Evolutionary conservation across 2,329 filamentous ascomycete genomes (phyloP), one percentile per base, ranked within the genome.

Genomic region (Hypocreales sp.): DNA sequence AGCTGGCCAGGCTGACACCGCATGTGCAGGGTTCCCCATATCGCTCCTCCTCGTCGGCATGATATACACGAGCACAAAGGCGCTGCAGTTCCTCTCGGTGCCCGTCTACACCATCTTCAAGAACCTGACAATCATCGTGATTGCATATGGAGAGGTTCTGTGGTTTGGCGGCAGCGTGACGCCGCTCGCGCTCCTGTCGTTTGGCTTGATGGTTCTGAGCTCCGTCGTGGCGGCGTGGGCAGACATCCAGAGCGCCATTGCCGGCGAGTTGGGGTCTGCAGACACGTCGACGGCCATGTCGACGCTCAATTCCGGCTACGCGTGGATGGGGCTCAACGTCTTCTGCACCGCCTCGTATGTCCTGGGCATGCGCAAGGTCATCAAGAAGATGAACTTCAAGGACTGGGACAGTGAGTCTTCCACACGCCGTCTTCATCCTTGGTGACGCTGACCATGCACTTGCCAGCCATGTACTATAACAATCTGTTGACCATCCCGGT

Each of bases 61-160:
- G 90, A 95, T 98, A 56, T 98, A 95, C 60, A 95, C 90, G 29
- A 77, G 83, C 46, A 90, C 82, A 44, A 94, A 94, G 62, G 84
- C 90, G 13, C 73, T 98, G 24, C 84, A 94, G 56, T 95, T 77
- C 57, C 79, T 98, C 35, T 94, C 86, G 19, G 92, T 98, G 31
- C 90, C 90, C 15, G 90, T 98, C 16, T 98, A 98, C 60, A 98
- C 90, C 30, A 98, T 98, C 51, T 98, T 98, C 70, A 98, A 98
- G 70, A 98, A 98, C 61, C 58, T 98, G 62, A 94, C 90, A 34
- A 98, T 92, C 53, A 95, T 95, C 45, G 73, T 95, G 38, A 95
- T 95, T 47, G 90, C 90, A 30, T 98, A 98, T 42, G 90, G 90
- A 40, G 90, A 98, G 58, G 87, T 95, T 19, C 68, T 98, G 29